These are phyloP conservation scores for Phytophthora agathidicida DNA, from an alignment of 352 stramenopile species.

Conservation along the genomic window DNA sequence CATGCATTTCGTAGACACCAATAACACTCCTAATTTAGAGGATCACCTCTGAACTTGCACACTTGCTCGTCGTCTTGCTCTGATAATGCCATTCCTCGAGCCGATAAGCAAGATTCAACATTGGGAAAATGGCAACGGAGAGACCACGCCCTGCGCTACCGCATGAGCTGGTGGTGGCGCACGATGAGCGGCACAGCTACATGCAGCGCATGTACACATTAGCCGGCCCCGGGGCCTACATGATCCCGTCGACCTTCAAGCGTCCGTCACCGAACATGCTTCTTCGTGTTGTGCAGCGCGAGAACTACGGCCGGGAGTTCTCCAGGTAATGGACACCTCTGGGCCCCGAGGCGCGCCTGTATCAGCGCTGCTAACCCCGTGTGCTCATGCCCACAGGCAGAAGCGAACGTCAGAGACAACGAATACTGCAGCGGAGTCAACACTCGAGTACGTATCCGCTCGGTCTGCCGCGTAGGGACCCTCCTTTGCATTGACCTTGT, in stretches of 20 bases:
- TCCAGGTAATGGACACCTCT: slow-evolving; percentile 36
- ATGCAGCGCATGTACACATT: slow-evolving; percentile 55
- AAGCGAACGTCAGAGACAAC: slow-evolving; percentile 23
- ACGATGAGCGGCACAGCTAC: slow-evolving; percentile 53
- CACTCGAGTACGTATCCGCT: slow-evolving; percentile 11
- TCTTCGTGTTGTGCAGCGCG: slow-evolving; percentile 50
- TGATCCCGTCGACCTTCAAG: slow-evolving; percentile 63
- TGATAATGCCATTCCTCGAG: background rate
- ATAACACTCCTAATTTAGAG: slow-evolving; percentile 16
- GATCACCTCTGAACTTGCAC: background rate
- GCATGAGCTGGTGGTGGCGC: slow-evolving; percentile 24
- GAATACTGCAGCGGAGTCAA: slow-evolving; percentile 3
- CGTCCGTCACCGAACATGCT: slow-evolving; percentile 37
- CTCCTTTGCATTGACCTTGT: slow-evolving; percentile 17
- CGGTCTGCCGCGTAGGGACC: background rate
- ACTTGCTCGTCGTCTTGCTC: slow-evolving; percentile 14
- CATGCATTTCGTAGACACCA: too few species aligned
- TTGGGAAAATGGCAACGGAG: slow-evolving; percentile 25
- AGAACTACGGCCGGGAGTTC: slow-evolving; percentile 65
- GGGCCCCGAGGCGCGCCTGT: background rate
- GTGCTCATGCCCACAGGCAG: slow-evolving; percentile 23
- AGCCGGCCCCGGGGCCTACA: slow-evolving; percentile 57
- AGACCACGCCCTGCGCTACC: slow-evolving; percentile 4
- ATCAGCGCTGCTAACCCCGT: slow-evolving; percentile 13
- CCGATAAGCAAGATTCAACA: too few species aligned